Evolutionary conservation across 2,329 filamentous ascomycete genomes (phyloP).

Genomic region (Ustulina deusta): DNA sequence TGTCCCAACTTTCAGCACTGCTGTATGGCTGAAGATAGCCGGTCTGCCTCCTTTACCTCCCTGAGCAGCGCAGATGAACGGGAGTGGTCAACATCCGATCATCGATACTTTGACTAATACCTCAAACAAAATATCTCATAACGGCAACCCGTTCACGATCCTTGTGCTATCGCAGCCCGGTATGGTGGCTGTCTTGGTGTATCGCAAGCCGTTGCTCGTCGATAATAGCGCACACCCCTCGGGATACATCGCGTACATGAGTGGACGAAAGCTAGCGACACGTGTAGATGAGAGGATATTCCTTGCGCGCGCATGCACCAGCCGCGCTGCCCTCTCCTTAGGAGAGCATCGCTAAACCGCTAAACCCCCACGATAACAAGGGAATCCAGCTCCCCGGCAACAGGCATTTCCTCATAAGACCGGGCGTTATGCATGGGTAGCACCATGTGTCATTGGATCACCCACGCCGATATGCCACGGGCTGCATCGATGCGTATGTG

Average conservation of each 20-base stretch:
- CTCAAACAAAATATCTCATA: neutral
- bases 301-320: too few relatives aligned
- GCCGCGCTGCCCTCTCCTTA: too few relatives aligned
- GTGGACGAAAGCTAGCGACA: neutral
- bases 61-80: neutral
- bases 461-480: too few relatives aligned
- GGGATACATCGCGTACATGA: neutral
- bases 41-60: neutral
- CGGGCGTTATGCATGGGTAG: too few relatives aligned
- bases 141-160: neutral
- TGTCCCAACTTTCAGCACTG: neutral
- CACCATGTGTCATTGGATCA: too few relatives aligned
- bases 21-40: neutral
- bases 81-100: conserved; percentile 2
- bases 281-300: too few relatives aligned
- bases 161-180: neutral
- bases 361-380: too few relatives aligned
- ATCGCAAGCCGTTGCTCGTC: conserved; percentile 3
- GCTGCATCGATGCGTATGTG: too few relatives aligned
- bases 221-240: neutral
- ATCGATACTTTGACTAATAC: conserved; percentile 21
- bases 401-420: too few relatives aligned
- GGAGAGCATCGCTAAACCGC: too few relatives aligned
- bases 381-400: too few relatives aligned
- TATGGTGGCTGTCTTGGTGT: neutral